phyloP scores from a whole-genome alignment of 495 filamentous ascomycete species.

The Glarea lozoyensis region DNA sequence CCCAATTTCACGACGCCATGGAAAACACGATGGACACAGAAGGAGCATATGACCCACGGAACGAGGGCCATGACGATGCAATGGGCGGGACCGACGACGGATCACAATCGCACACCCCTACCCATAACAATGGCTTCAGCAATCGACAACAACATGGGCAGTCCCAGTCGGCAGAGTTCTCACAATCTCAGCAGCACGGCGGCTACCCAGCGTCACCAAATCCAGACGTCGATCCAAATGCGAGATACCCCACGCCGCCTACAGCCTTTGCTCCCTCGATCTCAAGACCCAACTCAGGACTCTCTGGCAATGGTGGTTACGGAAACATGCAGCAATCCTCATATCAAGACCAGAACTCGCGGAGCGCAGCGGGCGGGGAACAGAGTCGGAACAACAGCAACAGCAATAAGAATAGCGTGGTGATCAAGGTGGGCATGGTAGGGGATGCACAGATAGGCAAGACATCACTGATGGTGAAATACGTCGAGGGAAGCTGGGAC shows the following conservation, averaged over 20 bases:
- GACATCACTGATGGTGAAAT: conserved; percentile 98
- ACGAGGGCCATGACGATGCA: conserved; percentile 13
- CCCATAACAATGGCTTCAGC: conserved; percentile 11
- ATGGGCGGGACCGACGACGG: conserved; percentile 18
- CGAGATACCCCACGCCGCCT: conserved; percentile 20
- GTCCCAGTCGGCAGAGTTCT: conserved; percentile 21
- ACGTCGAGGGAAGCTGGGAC: conserved; percentile 98
- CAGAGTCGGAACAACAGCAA: conserved; percentile 30
- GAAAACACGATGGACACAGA: conserved; percentile 38
- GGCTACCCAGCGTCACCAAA: conserved; percentile 17
- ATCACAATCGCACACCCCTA: conserved; percentile 16
- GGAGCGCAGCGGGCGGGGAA: conserved; percentile 11
- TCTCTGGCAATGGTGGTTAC: conserved; percentile 33
- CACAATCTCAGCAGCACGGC: conserved; percentile 11
- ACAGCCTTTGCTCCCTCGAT: conserved; percentile 13
- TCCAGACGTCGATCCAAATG: conserved; percentile 17
- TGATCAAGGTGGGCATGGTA: conserved; percentile 99
- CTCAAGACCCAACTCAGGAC: conserved; percentile 38
- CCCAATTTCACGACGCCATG: conserved; percentile 41
- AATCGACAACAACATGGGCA: conserved; percentile 12
- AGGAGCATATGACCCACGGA: conserved; percentile 9
- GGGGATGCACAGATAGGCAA: conserved; percentile 98
- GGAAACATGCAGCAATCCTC: conserved; percentile 21
- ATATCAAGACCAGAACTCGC: conserved; percentile 21
- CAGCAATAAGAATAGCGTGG: conserved; percentile 54